These are phyloP conservation scores for Gonium pectorale DNA, from an alignment of 139 green algal species.

Conservation along the genomic window DNA sequence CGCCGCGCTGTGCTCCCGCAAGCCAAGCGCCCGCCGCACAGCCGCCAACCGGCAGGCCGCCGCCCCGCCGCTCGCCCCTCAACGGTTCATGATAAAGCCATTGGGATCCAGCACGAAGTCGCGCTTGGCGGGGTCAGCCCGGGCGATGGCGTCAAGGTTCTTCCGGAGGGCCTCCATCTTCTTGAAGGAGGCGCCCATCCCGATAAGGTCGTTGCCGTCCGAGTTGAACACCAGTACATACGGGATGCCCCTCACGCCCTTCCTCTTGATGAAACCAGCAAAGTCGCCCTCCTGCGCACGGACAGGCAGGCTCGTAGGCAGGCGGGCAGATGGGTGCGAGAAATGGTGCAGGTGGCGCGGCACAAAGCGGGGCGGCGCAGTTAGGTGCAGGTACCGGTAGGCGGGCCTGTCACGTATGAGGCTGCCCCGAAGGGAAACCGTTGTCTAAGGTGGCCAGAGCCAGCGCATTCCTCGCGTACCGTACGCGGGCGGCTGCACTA, in stretches of 20 bases:
- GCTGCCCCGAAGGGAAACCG: too few species aligned
- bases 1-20: too few species aligned
- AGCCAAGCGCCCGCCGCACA: too few species aligned
- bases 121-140: neutral
- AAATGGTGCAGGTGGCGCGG: too few species aligned
- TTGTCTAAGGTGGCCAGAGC: too few species aligned
- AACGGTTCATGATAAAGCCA: slow-evolving; percentile 6
- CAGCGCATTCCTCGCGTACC: too few species aligned
- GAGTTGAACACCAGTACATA: slow-evolving; percentile 26
- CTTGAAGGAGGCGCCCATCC: slow-evolving; percentile 32
- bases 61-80: neutral
- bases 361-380: too few species aligned
- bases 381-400: too few species aligned
- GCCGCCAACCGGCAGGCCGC: too few species aligned
- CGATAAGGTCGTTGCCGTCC: slow-evolving; percentile 29
- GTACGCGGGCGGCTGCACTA: too few species aligned
- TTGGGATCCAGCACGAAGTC: slow-evolving; percentile 43
- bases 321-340: too few species aligned
- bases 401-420: too few species aligned
- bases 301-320: neutral
- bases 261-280: slow-evolving; percentile 7
- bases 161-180: slow-evolving; percentile 30
- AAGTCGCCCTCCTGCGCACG: neutral
- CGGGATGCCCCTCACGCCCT: slow-evolving; percentile 35
- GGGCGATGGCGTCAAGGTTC: slow-evolving; percentile 34